These are phyloP conservation scores for Vanrija sp. DNA, from an alignment of 1,284 basidiomycete species.

Conservation along the genomic window DNA sequence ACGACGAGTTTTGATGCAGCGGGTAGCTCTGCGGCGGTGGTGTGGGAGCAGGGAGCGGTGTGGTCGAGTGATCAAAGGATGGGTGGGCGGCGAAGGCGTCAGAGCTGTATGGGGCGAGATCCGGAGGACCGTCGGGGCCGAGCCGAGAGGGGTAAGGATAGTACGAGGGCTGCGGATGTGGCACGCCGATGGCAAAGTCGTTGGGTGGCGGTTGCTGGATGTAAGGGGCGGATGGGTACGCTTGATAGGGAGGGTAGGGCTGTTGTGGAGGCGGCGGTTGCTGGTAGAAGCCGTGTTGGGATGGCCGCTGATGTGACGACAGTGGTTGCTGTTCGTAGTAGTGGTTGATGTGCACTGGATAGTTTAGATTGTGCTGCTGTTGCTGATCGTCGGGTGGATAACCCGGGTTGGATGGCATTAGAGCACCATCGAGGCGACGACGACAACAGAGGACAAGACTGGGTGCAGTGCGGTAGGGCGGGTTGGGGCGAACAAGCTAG, in stretches of 20 bases:
- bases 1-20: conserved; percentile 7
- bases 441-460: neutral
- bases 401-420: conserved; percentile 6
- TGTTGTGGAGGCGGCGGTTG: neutral
- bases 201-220: neutral
- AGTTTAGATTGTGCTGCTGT: neutral
- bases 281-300: neutral
- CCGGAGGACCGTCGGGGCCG: neutral
- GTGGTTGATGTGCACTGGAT: neutral
- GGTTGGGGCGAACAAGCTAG: neutral
- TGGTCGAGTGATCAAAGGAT: neutral
- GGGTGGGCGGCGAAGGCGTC: neutral
- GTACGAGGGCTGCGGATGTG: neutral
- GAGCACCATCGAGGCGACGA: conserved; percentile 3
- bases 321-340: neutral
- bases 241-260: neutral
- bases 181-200: neutral
- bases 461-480: neutral
- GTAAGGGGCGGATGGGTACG: neutral
- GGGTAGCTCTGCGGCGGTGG: neutral
- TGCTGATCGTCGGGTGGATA: conserved; percentile 1
- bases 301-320: neutral
- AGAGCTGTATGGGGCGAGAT: neutral
- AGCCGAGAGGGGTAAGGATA: neutral
- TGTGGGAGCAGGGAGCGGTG: conserved; percentile 1